A percentile compares a stretch with the other conserved stretches of the same genome.
phyloP scores from a whole-genome alignment of 169 alveolate species.

The Eimeria tenella region DNA sequence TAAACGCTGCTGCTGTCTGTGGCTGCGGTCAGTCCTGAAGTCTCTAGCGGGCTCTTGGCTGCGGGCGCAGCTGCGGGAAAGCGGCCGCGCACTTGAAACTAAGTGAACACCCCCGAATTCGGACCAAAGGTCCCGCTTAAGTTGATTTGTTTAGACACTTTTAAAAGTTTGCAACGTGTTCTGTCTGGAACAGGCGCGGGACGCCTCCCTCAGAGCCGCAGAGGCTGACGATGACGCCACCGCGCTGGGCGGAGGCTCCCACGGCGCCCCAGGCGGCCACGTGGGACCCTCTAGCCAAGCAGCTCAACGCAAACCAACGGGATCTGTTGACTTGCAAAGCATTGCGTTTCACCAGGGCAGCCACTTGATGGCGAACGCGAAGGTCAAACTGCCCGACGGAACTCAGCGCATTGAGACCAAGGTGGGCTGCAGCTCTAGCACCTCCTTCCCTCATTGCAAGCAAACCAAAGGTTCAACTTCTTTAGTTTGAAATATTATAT shows the following conservation, averaged over 20 bases:
- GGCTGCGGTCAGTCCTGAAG: no score
- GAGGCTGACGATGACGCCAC: constrained; percentile 78
- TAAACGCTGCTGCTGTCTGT: no score
- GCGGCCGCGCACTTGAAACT: no score
- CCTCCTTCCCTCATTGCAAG: neutral
- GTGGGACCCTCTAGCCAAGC: constrained; percentile 49
- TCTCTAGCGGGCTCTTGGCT: no score
- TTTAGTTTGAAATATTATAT: no score
- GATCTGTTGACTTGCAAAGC: constrained; percentile 89
- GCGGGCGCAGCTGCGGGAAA: no score
- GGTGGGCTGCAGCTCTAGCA: constrained; percentile 82
- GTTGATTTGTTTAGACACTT: no score
- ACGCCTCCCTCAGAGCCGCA: constrained; percentile 76
- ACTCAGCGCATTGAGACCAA: constrained; percentile 91
- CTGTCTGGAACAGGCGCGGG: constrained; percentile 68
- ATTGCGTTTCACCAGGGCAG: constrained; percentile 90
- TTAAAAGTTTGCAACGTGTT: no score
- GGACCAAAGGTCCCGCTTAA: no score
- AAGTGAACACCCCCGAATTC: no score
- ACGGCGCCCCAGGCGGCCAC: constrained; percentile 48
- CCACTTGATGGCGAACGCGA: constrained; percentile 93
- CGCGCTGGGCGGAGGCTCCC: constrained; percentile 74
- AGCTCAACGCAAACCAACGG: constrained; percentile 76
- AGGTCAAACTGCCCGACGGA: constrained; percentile 95
- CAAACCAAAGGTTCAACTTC: no score